Conservation (phyloP, 495 filamentous ascomycete species). For the Parmelia sp. region DNA sequence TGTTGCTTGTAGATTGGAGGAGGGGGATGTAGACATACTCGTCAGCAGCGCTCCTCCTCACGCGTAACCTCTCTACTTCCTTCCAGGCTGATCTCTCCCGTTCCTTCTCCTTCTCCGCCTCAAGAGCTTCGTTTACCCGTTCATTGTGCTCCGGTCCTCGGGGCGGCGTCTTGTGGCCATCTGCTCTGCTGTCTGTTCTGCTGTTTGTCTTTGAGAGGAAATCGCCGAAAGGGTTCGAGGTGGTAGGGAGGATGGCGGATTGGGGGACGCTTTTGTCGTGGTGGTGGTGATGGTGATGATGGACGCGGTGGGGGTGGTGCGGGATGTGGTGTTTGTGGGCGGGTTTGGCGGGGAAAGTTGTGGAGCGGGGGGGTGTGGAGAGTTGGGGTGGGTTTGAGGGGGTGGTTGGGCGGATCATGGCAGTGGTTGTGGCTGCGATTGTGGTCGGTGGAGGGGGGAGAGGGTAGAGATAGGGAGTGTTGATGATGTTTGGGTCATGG, state of each 20-base stretch:
- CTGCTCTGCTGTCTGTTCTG: slow-evolving; percentile 18
- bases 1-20: background rate
- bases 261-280: slow-evolving; percentile 22
- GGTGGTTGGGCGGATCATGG: slow-evolving; percentile 45
- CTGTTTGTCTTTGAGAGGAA: slow-evolving; percentile 2
- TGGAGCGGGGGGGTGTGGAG: slow-evolving; percentile 16
- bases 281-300: slow-evolving; percentile 21
- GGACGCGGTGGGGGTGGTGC: slow-evolving; percentile 21
- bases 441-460: too few species aligned
- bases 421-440: slow-evolving; percentile 41
- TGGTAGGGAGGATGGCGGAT: slow-evolving; percentile 21
- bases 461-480: slow-evolving; percentile 29
- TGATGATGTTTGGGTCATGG: slow-evolving; percentile 3
- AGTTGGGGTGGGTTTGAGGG: slow-evolving; percentile 18
- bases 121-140: slow-evolving; percentile 28
- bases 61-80: slow-evolving; percentile 30
- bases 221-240: slow-evolving; percentile 15
- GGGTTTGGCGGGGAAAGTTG: slow-evolving; percentile 21
- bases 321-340: slow-evolving; percentile 16
- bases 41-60: slow-evolving; percentile 34
- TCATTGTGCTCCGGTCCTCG: slow-evolving; percentile 26
- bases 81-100: slow-evolving; percentile 31
- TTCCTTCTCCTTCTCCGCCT: slow-evolving; percentile 33
- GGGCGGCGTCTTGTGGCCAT: slow-evolving; percentile 26
- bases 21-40: slow-evolving; percentile 34